phyloP scores from a whole-genome alignment of 2,329 filamentous ascomycete species.

The Fusarium sp. region DNA sequence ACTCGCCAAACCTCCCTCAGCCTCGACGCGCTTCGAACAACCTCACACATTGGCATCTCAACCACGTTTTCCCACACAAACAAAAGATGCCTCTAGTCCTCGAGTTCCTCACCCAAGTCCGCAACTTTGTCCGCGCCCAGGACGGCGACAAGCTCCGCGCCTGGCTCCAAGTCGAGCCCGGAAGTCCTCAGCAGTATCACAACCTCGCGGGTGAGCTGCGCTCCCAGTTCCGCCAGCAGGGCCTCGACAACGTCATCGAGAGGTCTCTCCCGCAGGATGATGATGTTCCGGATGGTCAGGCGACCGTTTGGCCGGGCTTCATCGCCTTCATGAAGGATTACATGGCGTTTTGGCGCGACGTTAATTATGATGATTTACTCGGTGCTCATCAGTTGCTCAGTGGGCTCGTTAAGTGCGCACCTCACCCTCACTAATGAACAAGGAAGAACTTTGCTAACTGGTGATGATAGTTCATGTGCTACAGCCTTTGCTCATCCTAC shows the following conservation, averaged over 20 bases:
- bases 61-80: constrained; percentile 1
- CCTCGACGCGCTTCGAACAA: not conserved
- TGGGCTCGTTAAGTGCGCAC: constrained; percentile 77
- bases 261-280: constrained; percentile 73
- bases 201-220: constrained; percentile 76
- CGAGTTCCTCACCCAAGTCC: constrained; percentile 76
- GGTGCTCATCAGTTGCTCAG: constrained; percentile 81
- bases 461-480: constrained; percentile 75
- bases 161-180: constrained; percentile 81
- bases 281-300: constrained; percentile 72
- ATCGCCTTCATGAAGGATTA: constrained; percentile 85
- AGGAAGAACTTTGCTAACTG: constrained; percentile 8
- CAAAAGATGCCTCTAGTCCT: constrained; percentile 70
- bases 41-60: constrained; percentile 13
- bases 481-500: constrained; percentile 84
- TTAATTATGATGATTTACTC: constrained; percentile 80
- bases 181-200: constrained; percentile 74
- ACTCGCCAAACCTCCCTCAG: not conserved
- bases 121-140: constrained; percentile 65
- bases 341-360: constrained; percentile 82
- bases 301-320: constrained; percentile 80
- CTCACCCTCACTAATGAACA: no score
- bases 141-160: constrained; percentile 75
- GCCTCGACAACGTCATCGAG: constrained; percentile 73
- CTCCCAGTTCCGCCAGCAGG: constrained; percentile 62